Conservation (phyloP, 2,329 filamentous ascomycete species). For the Stemphylium lycopersici region DNA sequence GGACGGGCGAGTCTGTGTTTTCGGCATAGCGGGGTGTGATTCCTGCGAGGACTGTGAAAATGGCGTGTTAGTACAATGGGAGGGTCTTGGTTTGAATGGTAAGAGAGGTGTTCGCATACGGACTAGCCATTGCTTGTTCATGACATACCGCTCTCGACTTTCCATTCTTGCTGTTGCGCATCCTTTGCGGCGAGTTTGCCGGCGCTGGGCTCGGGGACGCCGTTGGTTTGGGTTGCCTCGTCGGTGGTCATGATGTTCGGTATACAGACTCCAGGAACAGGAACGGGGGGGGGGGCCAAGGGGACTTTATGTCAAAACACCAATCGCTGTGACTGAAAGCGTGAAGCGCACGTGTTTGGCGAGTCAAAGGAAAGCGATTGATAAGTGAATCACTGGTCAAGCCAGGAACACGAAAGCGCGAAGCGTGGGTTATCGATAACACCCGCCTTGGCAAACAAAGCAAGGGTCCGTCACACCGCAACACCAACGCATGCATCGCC, state of each 20-base stretch:
- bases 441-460: constrained; percentile 24
- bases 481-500: constrained; percentile 11
- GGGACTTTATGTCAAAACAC: not conserved
- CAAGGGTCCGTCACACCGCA: constrained; percentile 18
- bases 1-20: constrained; percentile 73
- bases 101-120: constrained; percentile 42
- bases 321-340: not conserved
- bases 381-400: constrained; percentile 11
- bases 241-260: constrained; percentile 32
- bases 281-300: not conserved
- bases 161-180: constrained; percentile 43
- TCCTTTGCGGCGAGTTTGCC: constrained; percentile 43
- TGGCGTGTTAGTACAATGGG: constrained; percentile 1
- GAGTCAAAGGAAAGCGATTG: constrained; percentile 11
- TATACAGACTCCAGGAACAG: constrained; percentile 11
- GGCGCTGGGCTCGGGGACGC: constrained; percentile 42
- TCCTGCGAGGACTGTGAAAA: constrained; percentile 63
- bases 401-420: constrained; percentile 54
- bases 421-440: constrained; percentile 27
- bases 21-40: constrained; percentile 65
- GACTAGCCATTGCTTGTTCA: constrained; percentile 28
- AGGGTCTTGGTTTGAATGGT: not conserved
- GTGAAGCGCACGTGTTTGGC: constrained; percentile 9
- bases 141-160: constrained; percentile 55
- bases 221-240: constrained; percentile 52